A percentile compares a stretch with the other conserved stretches of the same genome.
These are phyloP conservation scores for Selenicereus undatus DNA, from an alignment of 148 eudicot species.

Conservation along the genomic window DNA sequence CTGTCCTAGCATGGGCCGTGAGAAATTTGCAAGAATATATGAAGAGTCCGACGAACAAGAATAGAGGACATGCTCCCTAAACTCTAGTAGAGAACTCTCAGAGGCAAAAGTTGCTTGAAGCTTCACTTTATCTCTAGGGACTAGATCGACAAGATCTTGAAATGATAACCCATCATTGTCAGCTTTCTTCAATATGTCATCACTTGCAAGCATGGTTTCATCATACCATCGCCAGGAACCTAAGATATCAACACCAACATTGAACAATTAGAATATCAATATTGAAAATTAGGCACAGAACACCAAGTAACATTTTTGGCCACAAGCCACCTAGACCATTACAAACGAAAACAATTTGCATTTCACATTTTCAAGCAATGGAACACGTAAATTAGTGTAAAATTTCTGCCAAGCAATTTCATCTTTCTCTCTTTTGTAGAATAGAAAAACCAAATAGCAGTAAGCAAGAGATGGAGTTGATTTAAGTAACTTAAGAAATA, in stretches of 20 bases:
- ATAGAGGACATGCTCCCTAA: not conserved
- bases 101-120: not conserved
- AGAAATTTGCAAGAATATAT: slow-evolving; percentile 13
- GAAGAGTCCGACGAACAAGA: slow-evolving; percentile 5
- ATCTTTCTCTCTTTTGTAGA: not conserved
- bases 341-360: not conserved
- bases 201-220: not conserved
- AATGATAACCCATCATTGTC: not conserved
- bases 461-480: no score
- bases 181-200: not conserved
- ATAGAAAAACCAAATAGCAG: not conserved
- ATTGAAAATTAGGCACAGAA: not conserved
- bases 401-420: not conserved
- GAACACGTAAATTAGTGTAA: not conserved
- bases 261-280: not conserved
- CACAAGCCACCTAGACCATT: not conserved
- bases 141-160: not conserved
- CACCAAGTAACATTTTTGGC: not conserved
- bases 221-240: slow-evolving; percentile 19
- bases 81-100: slow-evolving; percentile 6
- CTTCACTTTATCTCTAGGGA: slow-evolving; percentile 8
- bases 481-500: no score
- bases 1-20: slow-evolving; percentile 4
- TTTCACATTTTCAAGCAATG: not conserved
- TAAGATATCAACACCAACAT: not conserved